A percentile compares a stretch with the other conserved stretches of the same genome.
Conservation (phyloP, 1,284 basidiomycete species). For the Ustilago esculenta region DNA sequence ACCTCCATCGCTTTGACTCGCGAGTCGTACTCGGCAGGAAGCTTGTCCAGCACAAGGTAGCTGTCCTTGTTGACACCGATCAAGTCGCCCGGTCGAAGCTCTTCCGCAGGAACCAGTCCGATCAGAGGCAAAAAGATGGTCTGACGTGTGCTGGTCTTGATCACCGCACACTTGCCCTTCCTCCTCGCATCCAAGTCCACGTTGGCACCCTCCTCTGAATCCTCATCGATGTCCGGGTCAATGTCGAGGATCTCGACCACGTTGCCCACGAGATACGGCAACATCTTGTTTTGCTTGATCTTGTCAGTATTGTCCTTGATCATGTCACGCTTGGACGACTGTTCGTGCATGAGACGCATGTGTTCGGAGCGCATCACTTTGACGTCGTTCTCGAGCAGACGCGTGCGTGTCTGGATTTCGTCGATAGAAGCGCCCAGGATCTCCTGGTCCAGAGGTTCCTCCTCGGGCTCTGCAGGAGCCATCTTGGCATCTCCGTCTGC, state of each 20-base stretch:
- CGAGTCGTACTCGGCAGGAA: slow-evolving; percentile 80
- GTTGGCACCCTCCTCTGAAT: slow-evolving; percentile 83
- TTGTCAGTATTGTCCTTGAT: slow-evolving; percentile 98
- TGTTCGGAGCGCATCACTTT: slow-evolving; percentile 74
- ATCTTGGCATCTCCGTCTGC: slow-evolving; percentile 49
- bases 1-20: slow-evolving; percentile 93
- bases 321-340: slow-evolving; percentile 95
- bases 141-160: slow-evolving; percentile 94
- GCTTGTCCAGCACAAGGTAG: slow-evolving; percentile 93
- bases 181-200: slow-evolving; percentile 92
- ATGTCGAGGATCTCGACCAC: slow-evolving; percentile 86
- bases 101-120: slow-evolving; percentile 90
- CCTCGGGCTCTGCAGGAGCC: slow-evolving; percentile 41
- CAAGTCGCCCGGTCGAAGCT: slow-evolving; percentile 88
- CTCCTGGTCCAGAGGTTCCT: slow-evolving; percentile 55
- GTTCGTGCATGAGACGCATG: slow-evolving; percentile 89
- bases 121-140: slow-evolving; percentile 98
- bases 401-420: slow-evolving; percentile 64
- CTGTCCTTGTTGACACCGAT: slow-evolving; percentile 99
- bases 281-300: slow-evolving; percentile 98
- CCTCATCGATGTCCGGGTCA: slow-evolving; percentile 85
- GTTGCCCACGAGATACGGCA: slow-evolving; percentile 97
- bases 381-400: slow-evolving; percentile 66
- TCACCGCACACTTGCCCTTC: slow-evolving; percentile 96
- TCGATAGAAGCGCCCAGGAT: slow-evolving; percentile 60